A percentile compares a stretch with the other conserved stretches of the same genome.
phyloP scores from a whole-genome alignment of 2,329 filamentous ascomycete genomes.

The Exophiala viscosa region DNA sequence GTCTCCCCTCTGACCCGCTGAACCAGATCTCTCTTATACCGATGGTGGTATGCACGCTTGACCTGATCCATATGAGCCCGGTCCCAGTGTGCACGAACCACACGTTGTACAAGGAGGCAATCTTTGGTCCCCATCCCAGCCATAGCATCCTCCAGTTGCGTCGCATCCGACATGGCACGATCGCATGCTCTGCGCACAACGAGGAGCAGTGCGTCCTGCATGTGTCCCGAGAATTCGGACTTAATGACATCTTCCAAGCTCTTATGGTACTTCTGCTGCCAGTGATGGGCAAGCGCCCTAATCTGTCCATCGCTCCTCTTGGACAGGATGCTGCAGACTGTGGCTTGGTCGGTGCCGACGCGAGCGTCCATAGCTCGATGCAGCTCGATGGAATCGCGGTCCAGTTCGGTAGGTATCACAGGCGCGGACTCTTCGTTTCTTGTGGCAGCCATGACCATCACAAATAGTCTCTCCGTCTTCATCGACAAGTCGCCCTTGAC shows the following conservation, averaged over 20 bases:
- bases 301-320: conserved; percentile 77
- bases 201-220: conserved; percentile 76
- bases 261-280: conserved; percentile 67
- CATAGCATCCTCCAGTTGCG: conserved; percentile 82
- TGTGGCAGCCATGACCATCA: conserved; percentile 71
- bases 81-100: conserved; percentile 83
- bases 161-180: conserved; percentile 78
- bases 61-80: conserved; percentile 69
- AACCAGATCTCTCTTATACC: conserved; percentile 64
- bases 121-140: conserved; percentile 84
- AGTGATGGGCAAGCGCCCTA: conserved; percentile 72
- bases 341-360: conserved; percentile 67
- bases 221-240: conserved; percentile 85
- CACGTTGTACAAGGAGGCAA: conserved; percentile 68
- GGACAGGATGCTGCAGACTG: conserved; percentile 74
- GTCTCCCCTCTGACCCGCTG: conserved; percentile 76
- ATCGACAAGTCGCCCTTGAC: conserved; percentile 76
- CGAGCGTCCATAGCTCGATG: conserved; percentile 69
- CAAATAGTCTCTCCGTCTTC: conserved; percentile 82
- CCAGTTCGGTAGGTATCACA: conserved; percentile 67
- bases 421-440: conserved; percentile 75
- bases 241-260: conserved; percentile 70
- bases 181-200: conserved; percentile 76
- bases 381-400: conserved; percentile 70
- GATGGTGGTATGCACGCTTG: conserved; percentile 70